These are phyloP conservation scores for Triticum monococcum DNA, from an alignment of 176 grass and related monocot genomes.

Conservation along the genomic window DNA sequence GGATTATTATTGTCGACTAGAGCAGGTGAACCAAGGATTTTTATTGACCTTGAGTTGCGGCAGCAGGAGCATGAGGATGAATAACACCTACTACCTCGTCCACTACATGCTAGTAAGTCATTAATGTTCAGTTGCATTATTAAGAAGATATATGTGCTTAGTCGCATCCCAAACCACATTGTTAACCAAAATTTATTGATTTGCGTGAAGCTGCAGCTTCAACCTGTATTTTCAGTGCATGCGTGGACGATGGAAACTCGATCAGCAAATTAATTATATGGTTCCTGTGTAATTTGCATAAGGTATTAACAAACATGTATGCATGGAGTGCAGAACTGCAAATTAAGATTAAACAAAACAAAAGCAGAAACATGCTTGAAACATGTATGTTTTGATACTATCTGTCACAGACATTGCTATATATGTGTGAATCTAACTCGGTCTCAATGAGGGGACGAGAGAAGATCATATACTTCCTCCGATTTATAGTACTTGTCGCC, in stretches of 20 bases:
- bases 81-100: neutral
- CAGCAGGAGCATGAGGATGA: constrained; percentile 1
- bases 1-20: neutral
- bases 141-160: neutral
- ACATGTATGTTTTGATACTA: neutral
- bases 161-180: neutral
- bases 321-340: too few species aligned
- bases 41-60: neutral
- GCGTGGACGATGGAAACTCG: neutral
- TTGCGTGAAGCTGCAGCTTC: neutral
- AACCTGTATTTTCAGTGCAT: neutral
- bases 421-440: neutral
- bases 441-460: too few species aligned
- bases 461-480: too few species aligned
- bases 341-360: neutral
- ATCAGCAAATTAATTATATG: neutral
- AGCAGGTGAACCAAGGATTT: neutral
- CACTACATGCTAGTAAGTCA: neutral
- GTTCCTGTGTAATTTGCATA: neutral
- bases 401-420: too few species aligned
- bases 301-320: neutral
- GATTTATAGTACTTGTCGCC: too few species aligned
- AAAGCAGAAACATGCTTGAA: neutral
- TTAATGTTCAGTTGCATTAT: neutral
- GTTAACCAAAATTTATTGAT: neutral